These are phyloP conservation scores for Suhomyces panamericanus DNA, from an alignment of 1,139 yeast species.

Conservation along the genomic window DNA sequence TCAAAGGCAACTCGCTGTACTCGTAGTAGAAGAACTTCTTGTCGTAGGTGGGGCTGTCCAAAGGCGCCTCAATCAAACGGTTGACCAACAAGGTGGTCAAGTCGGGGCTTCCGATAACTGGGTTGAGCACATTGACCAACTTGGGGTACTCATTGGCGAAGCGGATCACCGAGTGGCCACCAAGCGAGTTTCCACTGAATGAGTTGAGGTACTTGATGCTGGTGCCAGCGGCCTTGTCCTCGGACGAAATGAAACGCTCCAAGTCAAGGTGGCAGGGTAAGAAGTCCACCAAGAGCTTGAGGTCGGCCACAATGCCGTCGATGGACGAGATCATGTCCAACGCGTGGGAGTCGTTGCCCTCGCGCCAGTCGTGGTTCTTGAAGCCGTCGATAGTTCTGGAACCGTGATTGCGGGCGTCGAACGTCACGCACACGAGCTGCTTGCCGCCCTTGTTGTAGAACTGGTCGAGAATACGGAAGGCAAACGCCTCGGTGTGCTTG, in stretches of 20 bases:
- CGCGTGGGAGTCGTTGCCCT: constrained; percentile 53
- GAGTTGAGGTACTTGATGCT: constrained; percentile 33
- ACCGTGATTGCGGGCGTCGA: constrained; percentile 67
- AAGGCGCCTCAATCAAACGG: constrained; percentile 29
- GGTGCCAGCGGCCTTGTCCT: constrained; percentile 20
- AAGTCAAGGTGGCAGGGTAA: constrained; percentile 47
- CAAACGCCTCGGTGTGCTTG: constrained; percentile 33
- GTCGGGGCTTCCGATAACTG: constrained; percentile 50
- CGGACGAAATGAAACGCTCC: constrained; percentile 27
- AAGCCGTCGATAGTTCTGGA: constrained; percentile 36
- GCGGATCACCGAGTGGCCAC: constrained; percentile 59
- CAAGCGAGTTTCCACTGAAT: constrained; percentile 58
- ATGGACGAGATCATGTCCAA: constrained; percentile 53
- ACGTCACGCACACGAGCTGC: constrained; percentile 48
- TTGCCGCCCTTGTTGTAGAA: constrained; percentile 23
- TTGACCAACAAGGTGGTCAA: constrained; percentile 44
- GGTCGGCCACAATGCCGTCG: constrained; percentile 53
- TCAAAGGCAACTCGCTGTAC: constrained; percentile 39
- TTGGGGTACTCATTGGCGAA: constrained; percentile 44
- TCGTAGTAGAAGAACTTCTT: constrained; percentile 34
- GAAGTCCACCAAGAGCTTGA: constrained; percentile 47
- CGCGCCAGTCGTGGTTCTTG: constrained; percentile 46
- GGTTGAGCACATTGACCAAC: constrained; percentile 40
- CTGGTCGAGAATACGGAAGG: constrained; percentile 30
- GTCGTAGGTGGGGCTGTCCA: constrained; percentile 21